Conservation (phyloP, 1,139 yeast genomes). For the Chernovozyma sophiae-reginae region DNA sequence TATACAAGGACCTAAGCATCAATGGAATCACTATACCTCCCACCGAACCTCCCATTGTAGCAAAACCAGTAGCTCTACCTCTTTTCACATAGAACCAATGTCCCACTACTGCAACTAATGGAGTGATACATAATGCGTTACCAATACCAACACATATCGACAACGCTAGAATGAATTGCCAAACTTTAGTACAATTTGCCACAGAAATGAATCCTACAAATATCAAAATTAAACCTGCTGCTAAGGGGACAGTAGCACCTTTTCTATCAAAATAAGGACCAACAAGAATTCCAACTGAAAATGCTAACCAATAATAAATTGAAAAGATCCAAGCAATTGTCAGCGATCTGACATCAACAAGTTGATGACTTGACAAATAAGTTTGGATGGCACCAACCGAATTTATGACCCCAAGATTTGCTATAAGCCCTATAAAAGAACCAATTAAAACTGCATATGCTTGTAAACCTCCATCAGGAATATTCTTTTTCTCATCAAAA, state of each 20-base stretch:
- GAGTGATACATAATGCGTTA: constrained; percentile 32
- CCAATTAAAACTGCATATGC: constrained; percentile 34
- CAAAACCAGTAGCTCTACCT: constrained; percentile 34
- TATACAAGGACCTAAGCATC: constrained; percentile 28
- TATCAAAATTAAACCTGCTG: constrained; percentile 22
- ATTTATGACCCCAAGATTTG: constrained; percentile 29
- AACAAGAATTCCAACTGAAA: constrained; percentile 27
- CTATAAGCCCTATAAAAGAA: constrained; percentile 29
- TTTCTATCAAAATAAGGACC: constrained; percentile 36
- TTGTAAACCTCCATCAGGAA: constrained; percentile 25
- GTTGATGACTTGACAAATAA: constrained; percentile 30
- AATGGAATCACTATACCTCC: constrained; percentile 37
- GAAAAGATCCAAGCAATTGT: constrained; percentile 35
- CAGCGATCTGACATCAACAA: constrained; percentile 15
- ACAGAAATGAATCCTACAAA: constrained; percentile 33
- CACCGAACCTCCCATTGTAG: constrained; percentile 37
- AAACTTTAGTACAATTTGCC: constrained; percentile 25
- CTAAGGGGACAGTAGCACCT: constrained; percentile 27
- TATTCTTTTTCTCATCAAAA: background rate
- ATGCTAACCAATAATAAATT: constrained; percentile 28
- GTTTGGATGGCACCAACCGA: constrained; percentile 37
- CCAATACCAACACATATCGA: constrained; percentile 34
- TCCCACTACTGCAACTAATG: constrained; percentile 33
- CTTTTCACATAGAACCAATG: constrained; percentile 36
- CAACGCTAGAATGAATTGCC: constrained; percentile 34